These are phyloP conservation scores for Parachaetomium inaequale DNA, from an alignment of 495 filamentous ascomycete genomes.

Conservation along the genomic window DNA sequence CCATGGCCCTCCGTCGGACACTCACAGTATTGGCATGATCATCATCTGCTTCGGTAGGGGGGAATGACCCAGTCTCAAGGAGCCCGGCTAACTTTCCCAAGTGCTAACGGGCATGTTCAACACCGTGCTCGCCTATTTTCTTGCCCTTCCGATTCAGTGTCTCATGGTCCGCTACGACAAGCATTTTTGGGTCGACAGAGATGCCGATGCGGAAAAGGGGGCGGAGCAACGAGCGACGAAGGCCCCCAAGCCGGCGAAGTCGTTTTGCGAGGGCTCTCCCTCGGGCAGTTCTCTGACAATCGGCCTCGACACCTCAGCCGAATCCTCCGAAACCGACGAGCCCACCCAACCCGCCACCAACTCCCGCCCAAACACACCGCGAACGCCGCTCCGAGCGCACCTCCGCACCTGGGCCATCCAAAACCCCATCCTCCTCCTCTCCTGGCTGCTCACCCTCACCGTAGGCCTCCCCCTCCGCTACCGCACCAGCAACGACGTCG, in stretches of 20 bases:
- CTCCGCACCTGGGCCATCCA: conserved; percentile 10
- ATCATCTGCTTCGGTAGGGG: conserved; percentile 40
- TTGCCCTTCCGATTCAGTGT: conserved; percentile 26
- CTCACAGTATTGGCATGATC: conserved; percentile 34
- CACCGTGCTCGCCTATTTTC: conserved; percentile 22
- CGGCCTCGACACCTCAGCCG: background rate
- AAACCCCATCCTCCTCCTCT: conserved; percentile 29
- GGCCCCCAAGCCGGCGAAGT: conserved; percentile 5
- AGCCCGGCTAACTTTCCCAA: conserved; percentile 16
- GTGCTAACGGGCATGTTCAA: conserved; percentile 33
- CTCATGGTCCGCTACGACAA: conserved; percentile 29
- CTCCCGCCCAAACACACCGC: background rate
- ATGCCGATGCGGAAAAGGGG: conserved; percentile 13
- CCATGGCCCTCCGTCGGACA: conserved; percentile 33
- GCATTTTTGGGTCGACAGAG: background rate
- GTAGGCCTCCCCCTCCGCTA: conserved; percentile 33
- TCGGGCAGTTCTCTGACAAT: conserved; percentile 12
- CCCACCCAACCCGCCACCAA: background rate
- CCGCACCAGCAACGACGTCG: conserved; percentile 21
- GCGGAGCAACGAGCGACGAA: background rate
- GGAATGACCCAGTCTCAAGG: too few relatives aligned
- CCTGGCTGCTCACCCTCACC: conserved; percentile 24
- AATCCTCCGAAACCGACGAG: background rate
- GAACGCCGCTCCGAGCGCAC: background rate
- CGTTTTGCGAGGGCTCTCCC: conserved; percentile 10